Evolutionary conservation across 2,329 filamentous ascomycete species (phyloP), one percentile per base, ranked within the genome.

Genomic region (Ambrosiella beaveri): DNA sequence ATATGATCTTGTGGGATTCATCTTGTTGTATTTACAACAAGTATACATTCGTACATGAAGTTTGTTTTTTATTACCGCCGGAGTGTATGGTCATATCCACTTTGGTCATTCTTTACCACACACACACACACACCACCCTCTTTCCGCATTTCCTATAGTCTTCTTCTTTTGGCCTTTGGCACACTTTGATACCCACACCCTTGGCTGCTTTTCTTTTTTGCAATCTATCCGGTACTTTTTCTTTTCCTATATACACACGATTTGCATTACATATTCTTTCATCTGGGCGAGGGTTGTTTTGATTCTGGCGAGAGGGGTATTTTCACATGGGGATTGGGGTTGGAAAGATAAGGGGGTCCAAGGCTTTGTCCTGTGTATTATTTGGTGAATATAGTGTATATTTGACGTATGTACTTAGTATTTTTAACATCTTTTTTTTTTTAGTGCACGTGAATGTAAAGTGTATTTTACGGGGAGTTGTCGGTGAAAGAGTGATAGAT

Each of bases 181-280:
- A 64, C 64, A 57, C 61, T 57, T 62, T 62, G 60, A 62, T 63
- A 61, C 61, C 61, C 57, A 57, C 35, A 27, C 51, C 19, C 19
- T 37, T 57, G 36, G 44, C 56, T 44, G 36, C 52, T n/a, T 8
- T 44, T 37, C 12, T 19, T 13, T 47, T 27, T 40, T 41, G 13
- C 37, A 8, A 41, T 56, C 50, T 36, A 38, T 49, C 15, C 15
- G 45, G 37, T 57, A 11, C 36, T 40, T 12, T 11, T 59, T 19
- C 49, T 51, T 41, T 39, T 13, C 27, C 7, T 54, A 37, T 51
- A 47, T 47, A 13, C 8, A 47, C 19, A 47, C 17, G 44, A 8
- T 47, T 2, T 12, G 13, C 7, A 12, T n/a, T 17, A 15, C 44
- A 17, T 17, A 17, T 47, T 47, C 40, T 11, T 41, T 41, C n/a